Conservation (phyloP, 192 early-diverging fungal genomes). For the Coemansia brasiliensis region DNA sequence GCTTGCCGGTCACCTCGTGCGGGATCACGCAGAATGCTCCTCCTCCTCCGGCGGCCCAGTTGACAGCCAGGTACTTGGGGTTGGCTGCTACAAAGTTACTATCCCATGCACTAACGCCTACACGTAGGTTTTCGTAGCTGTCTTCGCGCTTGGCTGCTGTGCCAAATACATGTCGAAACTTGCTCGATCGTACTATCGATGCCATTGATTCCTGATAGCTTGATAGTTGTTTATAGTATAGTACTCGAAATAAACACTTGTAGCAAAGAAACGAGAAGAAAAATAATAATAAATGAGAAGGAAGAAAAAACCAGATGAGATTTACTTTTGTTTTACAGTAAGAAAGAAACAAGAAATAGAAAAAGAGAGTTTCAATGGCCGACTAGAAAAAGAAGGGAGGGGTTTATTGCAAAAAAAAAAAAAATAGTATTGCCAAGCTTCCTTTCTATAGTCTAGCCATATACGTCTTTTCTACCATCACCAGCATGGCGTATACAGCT, state of each 20-base stretch:
- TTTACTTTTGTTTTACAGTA: too few species aligned
- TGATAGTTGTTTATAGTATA: too few species aligned
- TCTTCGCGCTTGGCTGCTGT: constrained; percentile 84
- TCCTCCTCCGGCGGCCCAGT: constrained; percentile 84
- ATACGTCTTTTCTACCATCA: constrained; percentile 41
- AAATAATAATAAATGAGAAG: not conserved
- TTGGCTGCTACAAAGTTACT: constrained; percentile 96
- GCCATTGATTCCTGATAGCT: constrained; percentile 54
- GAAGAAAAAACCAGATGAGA: not conserved
- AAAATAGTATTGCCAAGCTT: not conserved
- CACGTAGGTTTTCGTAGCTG: constrained; percentile 91
- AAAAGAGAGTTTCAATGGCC: not conserved
- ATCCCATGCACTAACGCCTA: constrained; percentile 92
- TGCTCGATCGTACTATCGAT: constrained; percentile 79
- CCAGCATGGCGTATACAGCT: constrained; percentile 55
- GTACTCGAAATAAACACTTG: too few species aligned
- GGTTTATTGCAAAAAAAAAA: not conserved
- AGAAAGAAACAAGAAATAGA: not conserved
- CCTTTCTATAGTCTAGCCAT: not conserved
- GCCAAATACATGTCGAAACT: constrained; percentile 94
- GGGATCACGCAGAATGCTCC: constrained; percentile 98
- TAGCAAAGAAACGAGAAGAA: not conserved
- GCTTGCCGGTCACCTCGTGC: constrained; percentile 68
- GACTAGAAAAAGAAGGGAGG: constrained; percentile 2
- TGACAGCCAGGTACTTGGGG: constrained; percentile 77